These are phyloP conservation scores for Aspergillus cristatus DNA, from an alignment of 495 filamentous ascomycete species.

Conservation along the genomic window DNA sequence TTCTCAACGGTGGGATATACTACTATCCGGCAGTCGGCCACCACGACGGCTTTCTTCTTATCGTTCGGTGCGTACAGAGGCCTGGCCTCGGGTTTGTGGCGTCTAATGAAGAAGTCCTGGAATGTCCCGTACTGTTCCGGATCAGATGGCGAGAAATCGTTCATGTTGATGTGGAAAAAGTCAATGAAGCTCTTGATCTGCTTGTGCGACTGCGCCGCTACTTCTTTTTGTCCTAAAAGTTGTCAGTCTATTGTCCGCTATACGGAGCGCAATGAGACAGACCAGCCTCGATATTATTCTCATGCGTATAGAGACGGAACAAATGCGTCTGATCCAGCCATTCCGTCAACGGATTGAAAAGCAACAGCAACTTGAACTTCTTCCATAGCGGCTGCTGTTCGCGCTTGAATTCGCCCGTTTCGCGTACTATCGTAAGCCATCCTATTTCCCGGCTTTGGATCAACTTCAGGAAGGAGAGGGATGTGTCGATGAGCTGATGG, in stretches of 20 bases:
- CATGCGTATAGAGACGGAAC: constrained; percentile 25
- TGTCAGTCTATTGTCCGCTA: neutral
- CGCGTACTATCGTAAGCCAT: constrained; percentile 26
- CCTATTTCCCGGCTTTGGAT: constrained; percentile 24
- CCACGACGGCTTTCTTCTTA: constrained; percentile 19
- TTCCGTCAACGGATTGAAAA: constrained; percentile 32
- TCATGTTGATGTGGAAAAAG: constrained; percentile 29
- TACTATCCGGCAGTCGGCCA: constrained; percentile 33
- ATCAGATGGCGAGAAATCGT: constrained; percentile 23
- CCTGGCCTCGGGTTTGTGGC: constrained; percentile 23
- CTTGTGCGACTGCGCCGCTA: constrained; percentile 7
- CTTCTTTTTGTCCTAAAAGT: constrained; percentile 4
- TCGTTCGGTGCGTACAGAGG: constrained; percentile 27
- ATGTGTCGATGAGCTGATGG: too few species aligned
- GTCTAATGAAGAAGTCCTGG: constrained; percentile 40
- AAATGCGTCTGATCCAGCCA: constrained; percentile 28
- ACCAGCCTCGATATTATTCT: constrained; percentile 8
- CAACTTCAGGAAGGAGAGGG: neutral
- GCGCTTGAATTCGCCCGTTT: constrained; percentile 23
- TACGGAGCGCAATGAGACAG: neutral
- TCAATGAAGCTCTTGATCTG: constrained; percentile 27
- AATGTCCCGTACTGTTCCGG: constrained; percentile 22
- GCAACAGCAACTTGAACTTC: constrained; percentile 31
- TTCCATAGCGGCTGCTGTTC: constrained; percentile 31
- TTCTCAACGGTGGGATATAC: constrained; percentile 26